phyloP scores from a whole-genome alignment of 2,329 filamentous ascomycete genomes.

The Paraphoma chrysanthemicola region DNA sequence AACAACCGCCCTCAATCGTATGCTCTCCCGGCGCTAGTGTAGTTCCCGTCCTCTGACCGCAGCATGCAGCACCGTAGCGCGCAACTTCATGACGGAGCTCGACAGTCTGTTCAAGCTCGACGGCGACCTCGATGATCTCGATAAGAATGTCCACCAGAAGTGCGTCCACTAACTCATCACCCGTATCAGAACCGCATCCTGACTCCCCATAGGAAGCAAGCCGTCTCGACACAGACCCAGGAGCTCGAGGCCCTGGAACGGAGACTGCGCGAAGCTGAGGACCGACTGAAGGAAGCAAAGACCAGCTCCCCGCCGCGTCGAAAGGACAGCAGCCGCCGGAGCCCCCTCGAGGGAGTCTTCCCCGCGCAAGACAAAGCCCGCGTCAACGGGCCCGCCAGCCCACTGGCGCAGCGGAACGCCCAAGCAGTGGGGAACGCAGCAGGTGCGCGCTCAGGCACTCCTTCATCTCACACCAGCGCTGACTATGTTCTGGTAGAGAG shows the following conservation, averaged over 20 bases:
- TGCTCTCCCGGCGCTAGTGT: conserved; percentile 48
- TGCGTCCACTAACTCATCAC: conserved; percentile 56
- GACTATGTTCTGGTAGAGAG: conserved; percentile 48
- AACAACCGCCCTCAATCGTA: conserved; percentile 85
- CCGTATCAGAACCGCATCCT: background rate
- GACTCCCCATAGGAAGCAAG: conserved; percentile 70
- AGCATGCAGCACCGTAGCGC: conserved; percentile 77
- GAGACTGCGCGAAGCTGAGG: conserved; percentile 83
- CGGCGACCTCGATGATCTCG: conserved; percentile 75
- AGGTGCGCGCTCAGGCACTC: conserved; percentile 42
- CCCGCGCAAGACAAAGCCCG: conserved; percentile 35
- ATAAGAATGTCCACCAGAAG: conserved; percentile 81
- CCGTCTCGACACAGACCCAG: conserved; percentile 73
- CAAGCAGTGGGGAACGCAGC: conserved; percentile 28
- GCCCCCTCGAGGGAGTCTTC: conserved; percentile 29
- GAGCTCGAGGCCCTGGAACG: conserved; percentile 88
- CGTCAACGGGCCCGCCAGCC: conserved; percentile 28
- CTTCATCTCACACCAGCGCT: conserved; percentile 40
- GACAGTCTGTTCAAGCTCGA: conserved; percentile 91
- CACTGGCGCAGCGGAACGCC: conserved; percentile 23
- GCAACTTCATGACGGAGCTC: conserved; percentile 83
- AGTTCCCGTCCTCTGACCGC: conserved; percentile 31
- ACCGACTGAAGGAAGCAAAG: conserved; percentile 63
- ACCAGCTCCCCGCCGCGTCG: conserved; percentile 39
- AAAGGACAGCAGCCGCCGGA: conserved; percentile 39